phyloP scores from a whole-genome alignment of 148 eudicot genomes.

The Fallopia convolvulus region DNA sequence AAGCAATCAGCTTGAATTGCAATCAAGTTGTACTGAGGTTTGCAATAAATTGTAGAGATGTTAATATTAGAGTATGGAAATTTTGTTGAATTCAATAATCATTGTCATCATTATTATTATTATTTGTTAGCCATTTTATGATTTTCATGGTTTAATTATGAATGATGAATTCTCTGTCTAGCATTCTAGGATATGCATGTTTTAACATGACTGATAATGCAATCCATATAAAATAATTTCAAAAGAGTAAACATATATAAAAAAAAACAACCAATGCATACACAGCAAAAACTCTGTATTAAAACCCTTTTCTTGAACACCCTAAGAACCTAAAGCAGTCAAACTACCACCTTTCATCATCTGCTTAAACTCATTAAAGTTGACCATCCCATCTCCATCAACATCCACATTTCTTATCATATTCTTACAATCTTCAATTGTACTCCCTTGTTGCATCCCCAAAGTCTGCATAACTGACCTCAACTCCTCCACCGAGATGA shows the following conservation, averaged over 20 bases:
- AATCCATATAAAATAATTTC: no score
- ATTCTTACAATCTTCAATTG: constrained; percentile 51
- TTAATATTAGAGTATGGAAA: not conserved
- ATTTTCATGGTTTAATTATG: not conserved
- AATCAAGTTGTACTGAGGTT: not conserved
- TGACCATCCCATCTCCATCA: constrained; percentile 76
- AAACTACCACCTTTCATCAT: constrained; percentile 78
- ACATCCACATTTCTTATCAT: constrained; percentile 68
- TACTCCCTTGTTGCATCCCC: constrained; percentile 48
- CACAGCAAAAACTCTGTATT: not conserved
- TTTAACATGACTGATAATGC: no score
- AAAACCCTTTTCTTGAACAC: not conserved
- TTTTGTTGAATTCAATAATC: no score
- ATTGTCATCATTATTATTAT: no score
- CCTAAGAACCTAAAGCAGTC: constrained; percentile 19
- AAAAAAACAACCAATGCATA: not conserved
- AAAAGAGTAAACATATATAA: no score
- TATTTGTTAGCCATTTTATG: no score
- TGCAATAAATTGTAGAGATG: not conserved
- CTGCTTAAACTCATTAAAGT: constrained; percentile 58
- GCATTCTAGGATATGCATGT: no score
- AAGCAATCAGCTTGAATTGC: not conserved
- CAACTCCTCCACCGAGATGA: constrained; percentile 67
- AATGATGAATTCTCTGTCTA: not conserved
- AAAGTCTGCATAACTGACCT: constrained; percentile 41